phyloP scores from a whole-genome alignment of 768 basidiomycete species.

The Pleurotus eryngii region DNA sequence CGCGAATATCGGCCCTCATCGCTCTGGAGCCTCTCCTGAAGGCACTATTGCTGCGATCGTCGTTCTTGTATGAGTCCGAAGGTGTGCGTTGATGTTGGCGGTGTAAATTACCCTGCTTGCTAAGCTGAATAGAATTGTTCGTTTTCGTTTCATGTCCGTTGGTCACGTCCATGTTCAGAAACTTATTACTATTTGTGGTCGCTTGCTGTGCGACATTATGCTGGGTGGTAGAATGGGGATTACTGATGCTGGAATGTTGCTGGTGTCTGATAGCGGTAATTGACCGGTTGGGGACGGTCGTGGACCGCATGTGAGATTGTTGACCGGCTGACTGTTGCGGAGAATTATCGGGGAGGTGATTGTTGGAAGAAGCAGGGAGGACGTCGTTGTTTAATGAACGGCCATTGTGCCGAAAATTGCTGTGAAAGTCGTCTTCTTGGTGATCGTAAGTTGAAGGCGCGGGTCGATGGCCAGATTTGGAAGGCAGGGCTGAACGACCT shows the following conservation, averaged over 20 bases:
- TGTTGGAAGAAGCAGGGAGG: background rate
- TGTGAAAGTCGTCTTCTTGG: background rate
- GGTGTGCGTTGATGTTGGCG: slow-evolving; percentile 9
- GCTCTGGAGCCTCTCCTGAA: background rate
- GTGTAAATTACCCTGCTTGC: slow-evolving; percentile 13
- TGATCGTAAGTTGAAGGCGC: background rate
- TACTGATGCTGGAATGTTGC: slow-evolving; percentile 3
- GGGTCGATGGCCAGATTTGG: background rate
- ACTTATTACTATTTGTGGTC: slow-evolving; percentile 9
- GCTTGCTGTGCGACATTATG: background rate
- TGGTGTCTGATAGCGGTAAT: background rate
- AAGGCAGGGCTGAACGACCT: background rate
- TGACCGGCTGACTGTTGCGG: background rate
- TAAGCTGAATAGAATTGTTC: slow-evolving; percentile 11
- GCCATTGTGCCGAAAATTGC: slow-evolving; percentile 1
- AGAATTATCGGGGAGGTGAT: background rate
- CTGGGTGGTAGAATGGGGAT: background rate
- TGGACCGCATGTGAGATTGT: background rate
- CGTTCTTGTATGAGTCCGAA: slow-evolving; percentile 1
- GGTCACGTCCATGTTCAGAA: slow-evolving; percentile 12
- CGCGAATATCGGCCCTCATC: slow-evolving; percentile 23
- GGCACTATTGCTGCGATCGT: slow-evolving; percentile 6
- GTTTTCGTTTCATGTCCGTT: slow-evolving; percentile 12
- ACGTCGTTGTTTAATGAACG: background rate
- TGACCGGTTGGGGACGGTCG: slow-evolving; percentile 4